Evolutionary conservation across 331 rosid genomes (phyloP).

Genomic region (Quercus phellos): DNA sequence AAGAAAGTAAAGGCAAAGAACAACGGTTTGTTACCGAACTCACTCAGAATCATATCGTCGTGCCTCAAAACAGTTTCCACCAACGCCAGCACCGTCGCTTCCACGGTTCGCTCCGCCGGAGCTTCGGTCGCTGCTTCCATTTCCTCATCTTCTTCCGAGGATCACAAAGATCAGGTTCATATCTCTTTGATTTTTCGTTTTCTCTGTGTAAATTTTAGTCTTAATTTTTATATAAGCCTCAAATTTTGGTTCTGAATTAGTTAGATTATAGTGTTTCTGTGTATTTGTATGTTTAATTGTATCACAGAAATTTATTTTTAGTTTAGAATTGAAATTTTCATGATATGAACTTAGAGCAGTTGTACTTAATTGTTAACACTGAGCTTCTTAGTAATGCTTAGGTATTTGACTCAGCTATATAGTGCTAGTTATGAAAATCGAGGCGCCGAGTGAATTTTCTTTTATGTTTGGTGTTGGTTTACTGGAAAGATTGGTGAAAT

Average conservation of each 20-base stretch:
- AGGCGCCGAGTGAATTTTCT: neutral
- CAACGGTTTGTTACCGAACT: constrained; percentile 79
- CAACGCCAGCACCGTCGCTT: constrained; percentile 77
- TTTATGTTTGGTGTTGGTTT: neutral
- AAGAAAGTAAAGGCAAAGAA: constrained; percentile 72
- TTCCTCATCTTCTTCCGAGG: constrained; percentile 57
- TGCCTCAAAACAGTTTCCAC: constrained; percentile 84
- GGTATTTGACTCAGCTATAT: neutral
- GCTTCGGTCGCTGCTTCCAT: constrained; percentile 79
- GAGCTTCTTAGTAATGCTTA: neutral
- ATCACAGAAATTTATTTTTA: neutral
- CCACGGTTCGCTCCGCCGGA: constrained; percentile 88
- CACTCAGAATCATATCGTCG: constrained; percentile 74
- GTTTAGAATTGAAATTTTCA: neutral
- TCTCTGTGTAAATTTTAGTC: neutral
- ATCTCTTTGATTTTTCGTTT: neutral
- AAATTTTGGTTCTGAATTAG: neutral
- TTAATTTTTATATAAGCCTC: neutral
- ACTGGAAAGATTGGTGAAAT: neutral
- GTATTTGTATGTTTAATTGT: neutral
- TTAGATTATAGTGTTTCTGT: too few relatives aligned
- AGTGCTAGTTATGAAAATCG: neutral
- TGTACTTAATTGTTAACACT: neutral
- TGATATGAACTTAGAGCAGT: neutral
- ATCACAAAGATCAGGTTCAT: constrained; percentile 77